Percentiles rank a stretch among this genome's conserved stretches.
phyloP scores from a whole-genome alignment of 2,329 filamentous ascomycete genomes.

The Aspergillus nomiae region DNA sequence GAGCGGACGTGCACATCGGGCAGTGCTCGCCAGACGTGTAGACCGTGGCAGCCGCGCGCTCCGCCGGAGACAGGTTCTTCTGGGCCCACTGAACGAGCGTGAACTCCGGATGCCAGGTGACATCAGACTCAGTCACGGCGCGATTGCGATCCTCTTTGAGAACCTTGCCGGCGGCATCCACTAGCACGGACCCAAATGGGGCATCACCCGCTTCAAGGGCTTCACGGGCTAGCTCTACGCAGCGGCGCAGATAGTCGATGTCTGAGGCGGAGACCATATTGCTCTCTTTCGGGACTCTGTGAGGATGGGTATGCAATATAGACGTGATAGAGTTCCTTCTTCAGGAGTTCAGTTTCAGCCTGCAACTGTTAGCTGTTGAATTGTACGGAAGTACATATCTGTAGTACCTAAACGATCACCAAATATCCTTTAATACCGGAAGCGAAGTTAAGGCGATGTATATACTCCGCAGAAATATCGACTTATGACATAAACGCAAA shows the following conservation, averaged over 20 bases:
- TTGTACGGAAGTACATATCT: no score
- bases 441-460: no score
- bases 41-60: slow-evolving; percentile 14
- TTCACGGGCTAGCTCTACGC: slow-evolving; percentile 14
- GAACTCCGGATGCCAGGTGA: slow-evolving; percentile 18
- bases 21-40: slow-evolving; percentile 22
- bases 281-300: background rate
- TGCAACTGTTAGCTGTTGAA: background rate
- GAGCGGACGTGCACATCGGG: slow-evolving; percentile 18
- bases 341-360: accelerated
- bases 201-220: slow-evolving; percentile 15
- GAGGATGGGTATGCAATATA: background rate
- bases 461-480: no score
- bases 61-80: slow-evolving; percentile 8
- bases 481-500: accelerated
- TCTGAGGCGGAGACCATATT: slow-evolving; percentile 10
- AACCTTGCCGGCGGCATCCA: slow-evolving; percentile 10
- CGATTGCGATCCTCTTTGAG: slow-evolving; percentile 20
- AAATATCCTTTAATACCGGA: no score
- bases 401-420: accelerated
- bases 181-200: slow-evolving; percentile 19
- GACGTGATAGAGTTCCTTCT: background rate
- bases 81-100: slow-evolving; percentile 18
- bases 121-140: slow-evolving; percentile 11
- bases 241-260: slow-evolving; percentile 11